Percentiles rank a stretch among this genome's conserved stretches.
These are phyloP conservation scores for Cornus controversa DNA, from an alignment of 148 eudicot species.

Conservation along the genomic window DNA sequence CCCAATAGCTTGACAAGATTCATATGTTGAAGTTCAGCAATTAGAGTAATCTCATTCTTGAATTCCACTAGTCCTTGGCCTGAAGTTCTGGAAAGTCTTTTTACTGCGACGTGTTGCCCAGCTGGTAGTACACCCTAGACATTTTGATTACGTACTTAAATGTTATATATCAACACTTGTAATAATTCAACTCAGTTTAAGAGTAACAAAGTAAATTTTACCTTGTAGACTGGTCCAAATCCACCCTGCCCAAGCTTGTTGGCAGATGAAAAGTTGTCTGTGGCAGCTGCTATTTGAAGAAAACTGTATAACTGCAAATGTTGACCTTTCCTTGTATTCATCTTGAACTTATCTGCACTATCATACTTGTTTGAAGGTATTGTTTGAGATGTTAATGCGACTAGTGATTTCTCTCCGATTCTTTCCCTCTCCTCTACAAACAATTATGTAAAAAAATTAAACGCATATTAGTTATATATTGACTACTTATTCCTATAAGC, in stretches of 20 bases:
- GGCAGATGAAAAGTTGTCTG: neutral
- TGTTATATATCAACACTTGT: neutral
- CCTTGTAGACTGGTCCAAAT: neutral
- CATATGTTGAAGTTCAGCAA: conserved; percentile 14
- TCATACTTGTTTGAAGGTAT: too few species aligned
- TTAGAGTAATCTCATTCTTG: conserved; percentile 10
- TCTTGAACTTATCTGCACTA: neutral
- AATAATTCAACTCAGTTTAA: too few species aligned
- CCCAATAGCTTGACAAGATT: conserved; percentile 12
- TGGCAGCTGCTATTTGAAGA: neutral
- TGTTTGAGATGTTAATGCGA: too few species aligned
- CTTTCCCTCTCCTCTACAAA: neutral
- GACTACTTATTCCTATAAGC: too few species aligned
- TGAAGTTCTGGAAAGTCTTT: conserved; percentile 5
- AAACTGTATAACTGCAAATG: neutral
- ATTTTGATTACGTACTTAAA: neutral
- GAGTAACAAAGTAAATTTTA: neutral
- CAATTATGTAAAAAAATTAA: neutral
- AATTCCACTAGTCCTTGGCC: conserved; percentile 7
- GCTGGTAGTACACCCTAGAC: neutral
- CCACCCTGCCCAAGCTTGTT: neutral
- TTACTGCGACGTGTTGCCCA: conserved; percentile 10
- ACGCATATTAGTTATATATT: too few species aligned
- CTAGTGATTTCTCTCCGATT: too few species aligned
- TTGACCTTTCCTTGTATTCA: neutral